phyloP scores from a whole-genome alignment of 768 basidiomycete species.

The Nidularia pulvinata region DNA sequence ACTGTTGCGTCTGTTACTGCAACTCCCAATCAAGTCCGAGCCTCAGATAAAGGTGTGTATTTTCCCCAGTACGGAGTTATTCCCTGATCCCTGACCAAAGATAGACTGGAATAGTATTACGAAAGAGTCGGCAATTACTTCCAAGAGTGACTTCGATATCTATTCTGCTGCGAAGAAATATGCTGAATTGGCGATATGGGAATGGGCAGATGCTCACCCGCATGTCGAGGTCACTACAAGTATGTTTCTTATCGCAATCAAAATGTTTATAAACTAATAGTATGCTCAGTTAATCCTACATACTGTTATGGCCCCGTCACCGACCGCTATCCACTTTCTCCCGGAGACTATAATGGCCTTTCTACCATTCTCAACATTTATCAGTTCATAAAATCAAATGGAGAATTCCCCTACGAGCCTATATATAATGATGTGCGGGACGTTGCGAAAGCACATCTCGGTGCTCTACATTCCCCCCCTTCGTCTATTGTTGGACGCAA shows the following conservation, averaged over 20 bases:
- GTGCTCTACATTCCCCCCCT: slow-evolving; percentile 22
- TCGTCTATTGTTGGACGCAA: slow-evolving; percentile 25
- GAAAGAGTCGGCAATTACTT: slow-evolving; percentile 20
- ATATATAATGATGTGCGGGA: slow-evolving; percentile 34
- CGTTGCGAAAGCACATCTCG: slow-evolving; percentile 28
- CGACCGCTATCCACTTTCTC: slow-evolving; percentile 16
- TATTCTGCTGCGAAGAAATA: slow-evolving; percentile 36
- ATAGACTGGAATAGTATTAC: slow-evolving; percentile 33
- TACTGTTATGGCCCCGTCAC: slow-evolving; percentile 36
- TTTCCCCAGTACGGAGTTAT: neutral
- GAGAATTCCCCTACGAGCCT: slow-evolving; percentile 15
- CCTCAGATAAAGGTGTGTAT: slow-evolving; percentile 23
- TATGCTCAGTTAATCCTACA: slow-evolving; percentile 28
- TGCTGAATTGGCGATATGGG: slow-evolving; percentile 39
- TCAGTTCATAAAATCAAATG: slow-evolving; percentile 19
- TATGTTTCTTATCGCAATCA: slow-evolving; percentile 10
- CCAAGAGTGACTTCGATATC: slow-evolving; percentile 7
- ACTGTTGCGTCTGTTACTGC: slow-evolving; percentile 26
- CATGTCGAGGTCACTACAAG: slow-evolving; percentile 34
- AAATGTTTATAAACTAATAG: neutral
- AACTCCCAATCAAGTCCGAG: slow-evolving; percentile 8
- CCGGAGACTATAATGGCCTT: slow-evolving; percentile 14
- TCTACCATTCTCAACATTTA: slow-evolving; percentile 27
- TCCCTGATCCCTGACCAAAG: neutral
- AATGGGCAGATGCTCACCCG: slow-evolving; percentile 36